Base-by-base conservation (phyloP, 192 early-diverging fungal species). In the Gamsiella multidivaricata region DNA sequence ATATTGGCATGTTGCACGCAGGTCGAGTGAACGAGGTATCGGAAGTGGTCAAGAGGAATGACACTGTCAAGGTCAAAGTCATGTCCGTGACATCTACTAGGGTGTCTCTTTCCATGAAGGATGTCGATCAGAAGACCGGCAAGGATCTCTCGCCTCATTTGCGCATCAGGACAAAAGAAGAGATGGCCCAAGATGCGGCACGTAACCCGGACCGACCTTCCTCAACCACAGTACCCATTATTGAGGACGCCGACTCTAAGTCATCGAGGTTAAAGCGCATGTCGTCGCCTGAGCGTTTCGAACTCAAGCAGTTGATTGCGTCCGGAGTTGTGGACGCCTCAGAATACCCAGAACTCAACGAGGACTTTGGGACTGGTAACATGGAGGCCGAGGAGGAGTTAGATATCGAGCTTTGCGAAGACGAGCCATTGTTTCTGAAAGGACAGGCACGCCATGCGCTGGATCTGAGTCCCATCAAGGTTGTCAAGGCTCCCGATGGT, bases 401-500 rank as follows among this genome's bases (percentile, higher is more conserved):
- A 50, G 98, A 99, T 78, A 94, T 99, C 80, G 98, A 99, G 87
- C 88, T 99, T 45, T 79, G 89, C 37, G 96, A 98, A 31, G 95
- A 97, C 32, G 98, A 98, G 61, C 98, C 98, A 5, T 81, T 90
- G 23, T 99, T 99, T 80, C 80, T 99, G 72, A 91, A 90, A 54
- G 98, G 98, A 15, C 98, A 99, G 63, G 95, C 94, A 0, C 87
- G 88, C 57, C 88, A 92, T 51, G 88, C 91, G 1, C 74, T 97
- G 23, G 90, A 95, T 59, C 84, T 99, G 17, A 92, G 90, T 75
- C 98, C 98, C 12, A 90, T 99, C 75, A 99, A 98, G 80, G 94
- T 99, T 26, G 95, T 99, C 42, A 98, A 98, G 81, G 97, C 95
- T 42, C 97, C 97, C 2, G 98, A 98, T 70, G 98, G 98, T 22